Evolutionary conservation across 768 basidiomycete species (phyloP).

Genomic region (Calocera cornea): DNA sequence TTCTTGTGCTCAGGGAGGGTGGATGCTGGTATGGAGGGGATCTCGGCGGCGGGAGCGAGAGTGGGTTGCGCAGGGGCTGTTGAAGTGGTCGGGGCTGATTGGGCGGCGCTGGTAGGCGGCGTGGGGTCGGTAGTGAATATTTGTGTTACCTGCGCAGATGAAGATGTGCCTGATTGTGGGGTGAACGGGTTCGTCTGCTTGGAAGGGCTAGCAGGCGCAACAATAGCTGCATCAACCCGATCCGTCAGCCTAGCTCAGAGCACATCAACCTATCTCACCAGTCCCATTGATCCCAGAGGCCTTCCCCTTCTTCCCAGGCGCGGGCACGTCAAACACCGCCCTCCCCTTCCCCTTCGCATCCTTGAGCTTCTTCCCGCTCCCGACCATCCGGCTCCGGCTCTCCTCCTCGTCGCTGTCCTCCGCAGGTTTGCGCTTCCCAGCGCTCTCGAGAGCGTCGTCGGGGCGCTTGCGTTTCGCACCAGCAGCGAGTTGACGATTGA

Average conservation of each 20-base stretch:
- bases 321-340: background rate
- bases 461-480: background rate
- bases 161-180: too few relatives aligned
- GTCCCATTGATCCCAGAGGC: background rate
- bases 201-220: too few relatives aligned
- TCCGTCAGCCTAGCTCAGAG: too few relatives aligned
- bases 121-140: too few relatives aligned
- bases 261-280: background rate
- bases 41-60: background rate
- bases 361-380: background rate
- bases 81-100: too few relatives aligned
- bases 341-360: background rate
- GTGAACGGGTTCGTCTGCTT: too few relatives aligned
- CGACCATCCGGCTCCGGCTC: background rate
- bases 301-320: background rate
- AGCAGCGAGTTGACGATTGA: background rate
- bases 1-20: background rate
- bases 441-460: background rate
- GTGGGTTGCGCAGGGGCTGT: background rate
- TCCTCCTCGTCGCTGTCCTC: background rate
- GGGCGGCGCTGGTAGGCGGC: too few relatives aligned
- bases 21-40: background rate
- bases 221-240: too few relatives aligned
- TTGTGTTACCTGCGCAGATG: too few relatives aligned
- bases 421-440: background rate